These are phyloP conservation scores for Mortierella sp. DNA, from an alignment of 371 early-diverging fungal genomes.

Conservation along the genomic window DNA sequence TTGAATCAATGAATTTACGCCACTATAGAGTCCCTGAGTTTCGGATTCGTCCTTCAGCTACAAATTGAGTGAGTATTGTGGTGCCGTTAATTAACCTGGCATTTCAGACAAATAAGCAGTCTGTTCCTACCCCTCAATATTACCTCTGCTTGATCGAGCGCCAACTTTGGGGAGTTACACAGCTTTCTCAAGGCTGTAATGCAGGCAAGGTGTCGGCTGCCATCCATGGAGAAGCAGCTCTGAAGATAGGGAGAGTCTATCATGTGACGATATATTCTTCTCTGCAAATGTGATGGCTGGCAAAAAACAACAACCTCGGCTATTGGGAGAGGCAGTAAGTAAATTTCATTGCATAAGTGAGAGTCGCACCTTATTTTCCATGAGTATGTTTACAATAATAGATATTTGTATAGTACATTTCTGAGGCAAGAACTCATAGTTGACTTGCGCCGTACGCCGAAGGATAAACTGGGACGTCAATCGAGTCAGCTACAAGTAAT, in stretches of 20 bases:
- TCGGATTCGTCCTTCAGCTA: slow-evolving; percentile 24
- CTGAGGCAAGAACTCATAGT: slow-evolving; percentile 69
- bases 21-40: slow-evolving; percentile 19
- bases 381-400: not conserved
- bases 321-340: slow-evolving; percentile 5
- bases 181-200: slow-evolving; percentile 64
- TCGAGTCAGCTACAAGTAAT: slow-evolving; percentile 55
- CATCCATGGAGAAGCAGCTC: slow-evolving; percentile 37
- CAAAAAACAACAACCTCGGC: slow-evolving; percentile 67
- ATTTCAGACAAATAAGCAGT: not conserved
- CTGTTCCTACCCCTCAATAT: not conserved
- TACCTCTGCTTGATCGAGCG: slow-evolving; percentile 39
- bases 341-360: not conserved
- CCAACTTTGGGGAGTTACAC: slow-evolving; percentile 59
- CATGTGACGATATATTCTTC: slow-evolving; percentile 58
- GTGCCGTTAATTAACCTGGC: not conserved
- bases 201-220: slow-evolving; percentile 56
- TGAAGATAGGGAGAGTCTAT: slow-evolving; percentile 49
- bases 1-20: slow-evolving; percentile 16
- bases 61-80: not conserved
- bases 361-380: not conserved
- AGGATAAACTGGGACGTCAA: slow-evolving; percentile 69
- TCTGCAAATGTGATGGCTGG: slow-evolving; percentile 58
- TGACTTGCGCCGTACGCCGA: slow-evolving; percentile 67
- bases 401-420: slow-evolving; percentile 49